Base-by-base conservation (phyloP, 2,329 filamentous ascomycete species). In the Incumbomyces delicatus region DNA sequence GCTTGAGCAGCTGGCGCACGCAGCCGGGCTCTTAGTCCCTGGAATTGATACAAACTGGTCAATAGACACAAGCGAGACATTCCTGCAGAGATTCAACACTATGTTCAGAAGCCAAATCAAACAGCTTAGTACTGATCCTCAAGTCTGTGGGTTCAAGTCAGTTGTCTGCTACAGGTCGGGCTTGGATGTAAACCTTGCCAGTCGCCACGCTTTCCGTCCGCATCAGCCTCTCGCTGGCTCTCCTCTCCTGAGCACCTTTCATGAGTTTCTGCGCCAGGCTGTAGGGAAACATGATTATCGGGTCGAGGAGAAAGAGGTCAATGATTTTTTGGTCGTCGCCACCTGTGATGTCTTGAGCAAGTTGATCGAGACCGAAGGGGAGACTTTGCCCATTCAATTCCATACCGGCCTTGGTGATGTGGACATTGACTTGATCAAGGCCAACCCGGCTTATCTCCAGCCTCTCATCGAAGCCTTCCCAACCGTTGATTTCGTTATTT, bases 391-490 rank as follows among this genome's bases (percentile, higher is more conserved):
- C 0, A 69, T 94, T 11, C 87, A 94, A 58, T 84, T 94, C 53
- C 87, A 94, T 58, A 92, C 85, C 0, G 86, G 86, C 0, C 71
- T 92, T 0, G 86, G 87, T 1, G 87, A 92, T 58, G 85, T 81
- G 54, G 86, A 92, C 57, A 83, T 92, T 42, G 76, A 72, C 3
- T 68, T 94, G 20, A 67, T 77, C 2, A 76, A 75, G 42, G 76
- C 85, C 0, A 90, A 87, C 35, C 86, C 87, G 1, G 77, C 85
- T 0, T 80, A 85, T 55, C 67, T 94, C 18, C 85, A 94, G 58
- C 67, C 73, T 0, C 77, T 94, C 48, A 86, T 92, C 54, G 75
- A 80, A 33, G 67, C 73, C 16, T 88, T 84, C 54, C 76, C 83
- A 0, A 69, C 71, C 0, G 77, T 90, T 0, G 81, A 84, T 0